Percentiles rank a stretch among this genome's conserved stretches.
Evolutionary conservation across 345 rosid species (phyloP).

Genomic region (Gossypium thurberi): DNA sequence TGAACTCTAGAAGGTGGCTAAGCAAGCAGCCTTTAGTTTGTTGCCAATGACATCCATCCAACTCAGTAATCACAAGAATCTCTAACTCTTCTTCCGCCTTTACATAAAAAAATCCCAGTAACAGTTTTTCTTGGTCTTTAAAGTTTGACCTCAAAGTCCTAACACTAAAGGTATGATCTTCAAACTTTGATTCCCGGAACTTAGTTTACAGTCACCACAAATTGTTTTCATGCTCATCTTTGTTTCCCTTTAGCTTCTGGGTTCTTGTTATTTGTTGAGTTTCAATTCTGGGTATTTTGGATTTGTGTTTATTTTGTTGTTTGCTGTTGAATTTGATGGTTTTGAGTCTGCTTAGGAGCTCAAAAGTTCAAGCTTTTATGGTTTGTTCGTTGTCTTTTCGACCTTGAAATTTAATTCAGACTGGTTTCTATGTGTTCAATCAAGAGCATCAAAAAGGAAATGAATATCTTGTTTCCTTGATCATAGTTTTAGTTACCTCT

Average conservation of each 20-base stretch:
- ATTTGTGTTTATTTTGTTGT: not conserved
- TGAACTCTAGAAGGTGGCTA: not conserved
- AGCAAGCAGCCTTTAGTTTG: not conserved
- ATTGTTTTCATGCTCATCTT: not conserved
- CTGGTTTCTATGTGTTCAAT: not conserved
- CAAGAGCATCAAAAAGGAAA: not conserved
- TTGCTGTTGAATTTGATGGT: slow-evolving; percentile 1
- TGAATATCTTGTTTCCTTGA: not conserved
- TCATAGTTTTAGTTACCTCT: not conserved
- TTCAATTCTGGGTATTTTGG: slow-evolving; percentile 6
- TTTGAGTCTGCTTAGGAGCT: not conserved
- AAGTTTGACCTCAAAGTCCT: not conserved
- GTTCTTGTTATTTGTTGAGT: not conserved
- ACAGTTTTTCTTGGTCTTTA: not conserved
- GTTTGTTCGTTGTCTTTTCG: not conserved
- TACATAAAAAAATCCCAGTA: not conserved
- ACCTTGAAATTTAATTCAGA: not conserved
- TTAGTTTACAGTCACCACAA: not conserved
- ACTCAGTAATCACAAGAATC: not conserved
- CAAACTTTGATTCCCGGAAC: not conserved
- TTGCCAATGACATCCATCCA: not conserved
- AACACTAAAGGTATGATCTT: slow-evolving; percentile 3
- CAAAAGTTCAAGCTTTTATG: not conserved
- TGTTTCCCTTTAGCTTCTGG: not conserved
- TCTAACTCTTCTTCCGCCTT: not conserved